Evolutionary conservation across 2,329 filamentous ascomycete genomes (phyloP), one percentile per base, ranked within the genome.

Genomic region (Fusarium nanum): DNA sequence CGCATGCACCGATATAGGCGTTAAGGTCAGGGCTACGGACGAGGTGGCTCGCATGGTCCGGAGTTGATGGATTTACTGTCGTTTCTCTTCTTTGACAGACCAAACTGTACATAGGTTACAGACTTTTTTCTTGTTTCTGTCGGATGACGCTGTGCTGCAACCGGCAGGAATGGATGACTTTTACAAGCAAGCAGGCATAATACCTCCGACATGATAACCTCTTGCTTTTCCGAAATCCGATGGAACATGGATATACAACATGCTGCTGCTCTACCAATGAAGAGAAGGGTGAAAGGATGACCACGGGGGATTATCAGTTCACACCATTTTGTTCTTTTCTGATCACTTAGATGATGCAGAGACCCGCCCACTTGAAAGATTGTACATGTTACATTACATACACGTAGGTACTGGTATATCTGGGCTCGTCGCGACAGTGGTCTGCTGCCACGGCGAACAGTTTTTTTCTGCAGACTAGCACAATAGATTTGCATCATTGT

Each of bases 1-100:
- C 56, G 64, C 46, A 71, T 70, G 55, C 63, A 75, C 63, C 65
- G 67, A 61, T 61, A 68, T 37, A 44, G 73, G 73, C 72, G 73
- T 75, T 75, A 28, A 58, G 63, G 56, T 60, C 66, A 56, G 27
- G 66, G 64, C 70, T 64, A 65, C 63, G 56, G 56, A 63, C 47
- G 49, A 53, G 56, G 56, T 63, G 56, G 60, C 70, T 57, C 57
- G 47, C 72, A 72, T 73, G 70, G 73, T 62, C 60, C 42, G 73
- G 73, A 73, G 73, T 75, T 75, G 58, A 61, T 64, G 59, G 59
- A 64, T 58, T 64, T 56, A 56, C 60, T 56, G 41, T 60, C 60
- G 50, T 57, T 68, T 73, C 50, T 52, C 46, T 64, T 67, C 50
- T 60, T 60, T 65, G 41, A 30, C 56, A 55, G 53, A 45, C 34